A percentile compares a stretch with the other conserved stretches of the same genome.
These are phyloP conservation scores for Phytophthora rubi DNA, from an alignment of 352 stramenopile genomes.

Conservation along the genomic window DNA sequence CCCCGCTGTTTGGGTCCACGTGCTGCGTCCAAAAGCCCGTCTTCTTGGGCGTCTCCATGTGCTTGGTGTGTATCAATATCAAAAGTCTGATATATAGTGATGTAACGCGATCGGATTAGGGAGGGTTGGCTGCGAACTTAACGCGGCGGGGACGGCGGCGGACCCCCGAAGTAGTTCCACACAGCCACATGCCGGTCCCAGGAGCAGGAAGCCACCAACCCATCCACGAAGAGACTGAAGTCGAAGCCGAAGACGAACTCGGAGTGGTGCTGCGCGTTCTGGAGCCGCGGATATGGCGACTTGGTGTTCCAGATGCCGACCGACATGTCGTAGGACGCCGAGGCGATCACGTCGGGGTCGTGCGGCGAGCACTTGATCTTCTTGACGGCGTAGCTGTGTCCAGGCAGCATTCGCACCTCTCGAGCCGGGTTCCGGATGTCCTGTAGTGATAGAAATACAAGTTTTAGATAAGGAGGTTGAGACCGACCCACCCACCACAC, in stretches of 20 bases:
- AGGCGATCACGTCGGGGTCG: slow-evolving; percentile 79
- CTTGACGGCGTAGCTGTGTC: slow-evolving; percentile 86
- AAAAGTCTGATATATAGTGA: neutral
- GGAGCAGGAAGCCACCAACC: slow-evolving; percentile 76
- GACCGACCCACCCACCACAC: neutral
- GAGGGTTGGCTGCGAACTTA: slow-evolving; percentile 32
- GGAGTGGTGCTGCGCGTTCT: slow-evolving; percentile 79
- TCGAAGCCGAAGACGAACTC: slow-evolving; percentile 91
- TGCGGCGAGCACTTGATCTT: slow-evolving; percentile 89
- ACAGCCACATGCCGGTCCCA: slow-evolving; percentile 80
- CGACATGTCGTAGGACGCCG: slow-evolving; percentile 92
- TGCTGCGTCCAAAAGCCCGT: slow-evolving; percentile 81
- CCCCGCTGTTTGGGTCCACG: slow-evolving; percentile 57
- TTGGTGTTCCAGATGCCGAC: slow-evolving; percentile 90
- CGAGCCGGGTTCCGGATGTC: slow-evolving; percentile 78
- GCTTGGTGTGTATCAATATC: neutral
- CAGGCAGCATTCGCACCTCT: slow-evolving; percentile 73
- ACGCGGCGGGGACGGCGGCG: slow-evolving; percentile 43
- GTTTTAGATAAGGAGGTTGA: neutral
- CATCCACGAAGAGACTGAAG: slow-evolving; percentile 85
- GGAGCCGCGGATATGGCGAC: slow-evolving; percentile 75
- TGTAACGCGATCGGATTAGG: slow-evolving; percentile 2
- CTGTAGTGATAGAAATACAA: slow-evolving; percentile 29
- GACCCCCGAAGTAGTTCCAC: slow-evolving; percentile 85
- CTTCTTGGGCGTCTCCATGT: slow-evolving; percentile 56